Evolutionary conservation across 1,284 basidiomycete species (phyloP).

Genomic region (Ceraceosorus bombacis): DNA sequence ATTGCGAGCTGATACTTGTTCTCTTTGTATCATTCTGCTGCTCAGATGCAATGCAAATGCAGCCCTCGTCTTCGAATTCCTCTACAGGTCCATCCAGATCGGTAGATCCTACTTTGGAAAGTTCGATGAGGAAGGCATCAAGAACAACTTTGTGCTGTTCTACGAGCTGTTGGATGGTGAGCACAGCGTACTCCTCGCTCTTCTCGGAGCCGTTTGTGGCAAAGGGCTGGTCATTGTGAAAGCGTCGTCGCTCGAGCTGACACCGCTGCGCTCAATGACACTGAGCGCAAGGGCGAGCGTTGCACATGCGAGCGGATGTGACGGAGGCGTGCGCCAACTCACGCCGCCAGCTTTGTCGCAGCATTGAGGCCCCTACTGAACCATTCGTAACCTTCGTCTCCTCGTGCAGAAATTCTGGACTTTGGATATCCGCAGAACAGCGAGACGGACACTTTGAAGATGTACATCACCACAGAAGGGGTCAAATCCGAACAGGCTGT

Average conservation of each 20-base stretch:
- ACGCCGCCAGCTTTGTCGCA: too few relatives aligned
- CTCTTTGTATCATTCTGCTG: background rate
- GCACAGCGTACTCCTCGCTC: background rate
- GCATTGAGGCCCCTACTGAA: background rate
- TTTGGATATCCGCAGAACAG: conserved; percentile 99
- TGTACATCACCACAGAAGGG: conserved; percentile 95
- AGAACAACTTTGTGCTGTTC: conserved; percentile 76
- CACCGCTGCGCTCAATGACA: background rate
- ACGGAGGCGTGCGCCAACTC: too few relatives aligned
- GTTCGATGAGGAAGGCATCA: conserved; percentile 87
- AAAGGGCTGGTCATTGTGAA: too few relatives aligned
- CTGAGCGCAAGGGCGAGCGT: too few relatives aligned
- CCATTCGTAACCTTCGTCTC: background rate
- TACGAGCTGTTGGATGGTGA: conserved; percentile 42
- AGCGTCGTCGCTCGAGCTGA: background rate
- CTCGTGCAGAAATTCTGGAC: conserved; percentile 76
- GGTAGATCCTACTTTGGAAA: conserved; percentile 93
- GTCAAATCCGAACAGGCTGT: conserved; percentile 73
- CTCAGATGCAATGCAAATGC: conserved; percentile 86
- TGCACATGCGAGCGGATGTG: too few relatives aligned
- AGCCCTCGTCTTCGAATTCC: conserved; percentile 93
- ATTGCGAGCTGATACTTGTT: background rate
- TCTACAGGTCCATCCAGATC: conserved; percentile 89
- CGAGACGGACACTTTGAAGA: conserved; percentile 92
- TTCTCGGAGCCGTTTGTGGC: background rate